These are phyloP conservation scores for Musa beccarii DNA, from an alignment of 176 grass and related monocot species.

Conservation along the genomic window DNA sequence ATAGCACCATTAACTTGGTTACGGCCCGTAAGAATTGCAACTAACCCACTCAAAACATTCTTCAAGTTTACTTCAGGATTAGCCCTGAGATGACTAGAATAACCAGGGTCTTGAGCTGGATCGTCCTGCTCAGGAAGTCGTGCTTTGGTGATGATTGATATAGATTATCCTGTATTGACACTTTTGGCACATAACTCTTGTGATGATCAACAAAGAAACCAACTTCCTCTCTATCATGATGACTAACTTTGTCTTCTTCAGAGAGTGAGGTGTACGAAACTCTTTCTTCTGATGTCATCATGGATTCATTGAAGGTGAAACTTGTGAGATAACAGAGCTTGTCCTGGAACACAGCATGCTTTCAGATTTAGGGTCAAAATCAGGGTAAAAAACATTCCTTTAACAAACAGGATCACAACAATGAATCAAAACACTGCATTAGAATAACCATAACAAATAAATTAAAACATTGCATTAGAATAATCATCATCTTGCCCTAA, in stretches of 20 bases:
- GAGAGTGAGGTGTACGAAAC: constrained; percentile 13
- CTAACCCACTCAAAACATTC: constrained; percentile 43
- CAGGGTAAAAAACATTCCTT: background rate
- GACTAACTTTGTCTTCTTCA: constrained; percentile 4
- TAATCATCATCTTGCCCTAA: too few relatives aligned
- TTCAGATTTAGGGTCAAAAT: background rate
- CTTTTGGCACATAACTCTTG: constrained; percentile 20
- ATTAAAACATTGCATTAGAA: background rate
- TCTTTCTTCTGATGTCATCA: constrained; percentile 5
- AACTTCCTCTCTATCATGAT: background rate
- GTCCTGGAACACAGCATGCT: background rate
- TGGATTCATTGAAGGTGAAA: constrained; percentile 6
- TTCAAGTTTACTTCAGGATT: constrained; percentile 50
- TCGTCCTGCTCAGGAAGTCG: constrained; percentile 32
- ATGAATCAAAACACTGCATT: background rate
- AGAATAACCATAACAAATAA: background rate
- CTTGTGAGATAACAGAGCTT: background rate
- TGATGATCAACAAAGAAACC: background rate
- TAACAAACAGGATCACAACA: too few relatives aligned
- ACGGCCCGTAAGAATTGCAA: constrained; percentile 39
- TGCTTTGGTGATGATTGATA: constrained; percentile 12
- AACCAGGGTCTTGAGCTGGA: constrained; percentile 24
- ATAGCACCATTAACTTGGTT: constrained; percentile 19
- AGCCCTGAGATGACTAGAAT: constrained; percentile 12
- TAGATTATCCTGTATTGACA: constrained; percentile 16